Base-by-base conservation (phyloP, 2,329 filamentous ascomycete species). In the Alternaria solani region DNA sequence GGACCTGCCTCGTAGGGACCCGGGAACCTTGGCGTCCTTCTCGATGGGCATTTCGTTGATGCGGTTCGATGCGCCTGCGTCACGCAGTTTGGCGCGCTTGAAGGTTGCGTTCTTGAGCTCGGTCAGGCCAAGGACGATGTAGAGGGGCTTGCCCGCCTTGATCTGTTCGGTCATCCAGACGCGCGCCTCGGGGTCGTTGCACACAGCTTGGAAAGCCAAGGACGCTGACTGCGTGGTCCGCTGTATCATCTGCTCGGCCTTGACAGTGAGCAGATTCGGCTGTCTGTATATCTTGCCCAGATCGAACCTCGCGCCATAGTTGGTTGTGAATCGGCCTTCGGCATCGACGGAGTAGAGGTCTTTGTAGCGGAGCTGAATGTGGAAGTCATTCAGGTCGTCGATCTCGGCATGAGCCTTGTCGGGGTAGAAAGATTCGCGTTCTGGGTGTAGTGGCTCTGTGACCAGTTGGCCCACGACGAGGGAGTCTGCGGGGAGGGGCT, bases 241-340 rank as follows among this genome's bases (percentile, higher is more conserved):
- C 55, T 78, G 76, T 26, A 78, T 73, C 75, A 78, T 78, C 62
- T 78, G 75, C 65, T 78, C 75, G 2, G 75, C 75, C 41, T 60
- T 67, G 44, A 78, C 76, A 2, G 70, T 77, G 25, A 78, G 66
- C 48, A 78, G 66, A 32, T 78, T 75, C 9, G 76, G 75, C 66
- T 78, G 75, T 28, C 76, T 65, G 69, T 74, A 78, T 62, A 78
- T 70, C 36, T 71, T 66, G 8, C 76, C 76, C 1, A 78, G 68
- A 47, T 78, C 76, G 64, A 77, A 78, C 53, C 76, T 77, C 61
- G 75, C 74, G 62, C 76, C 76, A 65, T 78, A 78, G 59, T 76
- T 78, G 58, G 72, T 69, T 61, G 75, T 73, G 68, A 78, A 78
- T 36, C 76, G 74, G 53, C 76, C 76, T 57, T 78, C 75, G 28